Evolutionary conservation across 257 asterid species (phyloP).

Genomic region (Misopates orontium): DNA sequence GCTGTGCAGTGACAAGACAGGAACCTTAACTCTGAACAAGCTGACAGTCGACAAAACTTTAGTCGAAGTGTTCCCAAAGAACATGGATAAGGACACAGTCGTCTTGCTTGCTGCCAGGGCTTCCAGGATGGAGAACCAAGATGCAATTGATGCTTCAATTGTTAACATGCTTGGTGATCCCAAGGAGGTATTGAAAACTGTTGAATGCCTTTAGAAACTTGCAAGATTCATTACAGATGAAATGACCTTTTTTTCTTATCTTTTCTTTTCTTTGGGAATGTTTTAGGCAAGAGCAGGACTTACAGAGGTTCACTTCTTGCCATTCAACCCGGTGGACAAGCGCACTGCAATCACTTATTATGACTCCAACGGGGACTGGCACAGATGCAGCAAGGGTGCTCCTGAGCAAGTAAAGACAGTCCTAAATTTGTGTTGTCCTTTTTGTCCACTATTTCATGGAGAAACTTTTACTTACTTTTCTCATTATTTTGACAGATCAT

Average conservation of each 20-base stretch:
- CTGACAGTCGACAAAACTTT: slow-evolving; percentile 50
- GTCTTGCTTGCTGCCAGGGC: slow-evolving; percentile 73
- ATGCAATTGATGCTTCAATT: slow-evolving; percentile 86
- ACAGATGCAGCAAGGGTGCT: slow-evolving; percentile 89
- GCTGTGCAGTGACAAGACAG: slow-evolving; percentile 64
- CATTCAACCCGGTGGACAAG: slow-evolving; percentile 87
- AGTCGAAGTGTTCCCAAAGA: slow-evolving; percentile 52
- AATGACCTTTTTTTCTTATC: neutral
- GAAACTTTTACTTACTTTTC: neutral
- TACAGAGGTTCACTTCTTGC: slow-evolving; percentile 83
- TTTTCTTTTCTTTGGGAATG: neutral
- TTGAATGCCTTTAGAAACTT: neutral
- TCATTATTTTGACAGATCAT: slow-evolving; percentile 38
- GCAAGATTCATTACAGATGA: neutral
- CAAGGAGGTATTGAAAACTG: slow-evolving; percentile 48
- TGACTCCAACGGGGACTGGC: slow-evolving; percentile 68
- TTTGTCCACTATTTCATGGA: neutral
- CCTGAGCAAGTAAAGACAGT: slow-evolving; percentile 73
- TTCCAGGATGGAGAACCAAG: slow-evolving; percentile 82
- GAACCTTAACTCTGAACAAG: slow-evolving; percentile 62
- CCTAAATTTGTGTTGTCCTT: neutral
- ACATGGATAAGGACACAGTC: slow-evolving; percentile 50
- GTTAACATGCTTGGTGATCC: slow-evolving; percentile 78
- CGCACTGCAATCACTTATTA: slow-evolving; percentile 86
- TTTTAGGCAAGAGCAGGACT: slow-evolving; percentile 82